Percentiles rank a stretch among this genome's conserved stretches.
Conservation (phyloP, 2,329 filamentous ascomycete genomes). For the Colletotrichum scovillei region DNA sequence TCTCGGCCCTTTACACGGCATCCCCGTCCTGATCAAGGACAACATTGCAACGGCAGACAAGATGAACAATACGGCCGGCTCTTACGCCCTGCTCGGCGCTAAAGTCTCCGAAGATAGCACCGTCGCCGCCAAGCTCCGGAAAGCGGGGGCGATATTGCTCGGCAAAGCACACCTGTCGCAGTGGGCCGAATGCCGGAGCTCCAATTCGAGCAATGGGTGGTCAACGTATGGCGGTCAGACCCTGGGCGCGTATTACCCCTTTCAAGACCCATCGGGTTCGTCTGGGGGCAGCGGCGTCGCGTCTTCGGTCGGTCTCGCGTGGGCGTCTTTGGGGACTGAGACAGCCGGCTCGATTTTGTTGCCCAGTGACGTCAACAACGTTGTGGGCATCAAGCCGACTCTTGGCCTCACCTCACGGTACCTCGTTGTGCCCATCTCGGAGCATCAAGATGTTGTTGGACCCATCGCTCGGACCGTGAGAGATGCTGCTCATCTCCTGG, state of each 20-base stretch:
- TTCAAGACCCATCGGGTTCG: conserved; percentile 71
- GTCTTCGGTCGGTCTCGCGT: conserved; percentile 64
- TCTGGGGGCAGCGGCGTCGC: conserved; percentile 73
- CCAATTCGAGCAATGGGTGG: conserved; percentile 72
- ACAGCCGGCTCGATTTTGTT: conserved; percentile 73
- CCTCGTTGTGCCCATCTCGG: conserved; percentile 73
- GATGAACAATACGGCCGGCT: conserved; percentile 74
- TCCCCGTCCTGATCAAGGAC: conserved; percentile 75
- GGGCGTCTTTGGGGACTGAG: conserved; percentile 56
- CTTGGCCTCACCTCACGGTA: conserved; percentile 72
- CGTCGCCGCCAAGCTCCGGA: conserved; percentile 68
- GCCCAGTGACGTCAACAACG: conserved; percentile 64
- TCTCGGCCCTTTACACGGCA: conserved; percentile 62
- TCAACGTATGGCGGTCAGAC: conserved; percentile 72
- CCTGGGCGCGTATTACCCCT: conserved; percentile 68
- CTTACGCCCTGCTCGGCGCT: conserved; percentile 70
- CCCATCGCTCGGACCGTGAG: conserved; percentile 72
- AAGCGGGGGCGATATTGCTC: conserved; percentile 71
- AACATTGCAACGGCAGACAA: conserved; percentile 72
- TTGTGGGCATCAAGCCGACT: conserved; percentile 77
- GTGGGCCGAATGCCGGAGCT: conserved; percentile 72
- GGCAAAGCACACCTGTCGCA: conserved; percentile 75
- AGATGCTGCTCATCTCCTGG: conserved; percentile 72
- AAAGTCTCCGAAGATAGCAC: conserved; percentile 67
- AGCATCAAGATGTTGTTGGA: conserved; percentile 75